phyloP scores from a whole-genome alignment of 2,329 filamentous ascomycete species.

The Alternaria brassicicola region DNA sequence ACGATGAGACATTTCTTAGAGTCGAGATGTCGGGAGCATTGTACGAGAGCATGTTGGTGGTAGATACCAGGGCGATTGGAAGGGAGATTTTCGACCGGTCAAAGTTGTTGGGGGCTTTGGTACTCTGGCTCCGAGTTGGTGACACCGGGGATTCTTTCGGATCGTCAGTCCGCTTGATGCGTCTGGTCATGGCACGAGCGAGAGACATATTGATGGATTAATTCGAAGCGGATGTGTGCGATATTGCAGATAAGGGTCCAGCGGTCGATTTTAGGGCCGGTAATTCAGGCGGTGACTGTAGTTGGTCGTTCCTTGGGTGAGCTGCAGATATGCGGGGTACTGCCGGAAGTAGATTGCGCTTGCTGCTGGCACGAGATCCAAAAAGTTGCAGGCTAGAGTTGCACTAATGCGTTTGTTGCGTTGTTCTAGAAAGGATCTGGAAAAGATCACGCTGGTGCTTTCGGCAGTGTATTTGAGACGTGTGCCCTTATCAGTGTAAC shows the following conservation, averaged over 20 bases:
- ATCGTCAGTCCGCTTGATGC: constrained; percentile 62
- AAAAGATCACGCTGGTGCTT: constrained; percentile 31
- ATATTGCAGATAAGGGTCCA: constrained; percentile 33
- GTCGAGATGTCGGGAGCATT: constrained; percentile 81
- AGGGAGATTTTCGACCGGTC: constrained; percentile 80
- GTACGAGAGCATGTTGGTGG: constrained; percentile 95
- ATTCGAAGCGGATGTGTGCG: constrained; percentile 38
- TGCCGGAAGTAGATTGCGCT: constrained; percentile 46
- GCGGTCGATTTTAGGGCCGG: constrained; percentile 39
- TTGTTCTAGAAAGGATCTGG: constrained; percentile 30
- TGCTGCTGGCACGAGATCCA: constrained; percentile 28
- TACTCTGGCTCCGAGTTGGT: constrained; percentile 53
- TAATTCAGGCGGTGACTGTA: constrained; percentile 31
- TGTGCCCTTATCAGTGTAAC: constrained; percentile 38
- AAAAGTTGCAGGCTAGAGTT: constrained; percentile 21
- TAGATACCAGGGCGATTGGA: constrained; percentile 85
- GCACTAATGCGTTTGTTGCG: constrained; percentile 24
- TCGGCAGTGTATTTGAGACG: constrained; percentile 29
- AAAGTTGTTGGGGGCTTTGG: constrained; percentile 54
- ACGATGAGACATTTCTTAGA: constrained; percentile 48
- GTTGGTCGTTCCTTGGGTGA: constrained; percentile 35
- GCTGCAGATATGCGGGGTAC: constrained; percentile 43
- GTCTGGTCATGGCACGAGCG: constrained; percentile 73
- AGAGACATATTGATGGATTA: constrained; percentile 60
- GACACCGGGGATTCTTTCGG: constrained; percentile 32